phyloP scores from a whole-genome alignment of 805 yeast genomes.

The Kockiozyma suomiensis region DNA sequence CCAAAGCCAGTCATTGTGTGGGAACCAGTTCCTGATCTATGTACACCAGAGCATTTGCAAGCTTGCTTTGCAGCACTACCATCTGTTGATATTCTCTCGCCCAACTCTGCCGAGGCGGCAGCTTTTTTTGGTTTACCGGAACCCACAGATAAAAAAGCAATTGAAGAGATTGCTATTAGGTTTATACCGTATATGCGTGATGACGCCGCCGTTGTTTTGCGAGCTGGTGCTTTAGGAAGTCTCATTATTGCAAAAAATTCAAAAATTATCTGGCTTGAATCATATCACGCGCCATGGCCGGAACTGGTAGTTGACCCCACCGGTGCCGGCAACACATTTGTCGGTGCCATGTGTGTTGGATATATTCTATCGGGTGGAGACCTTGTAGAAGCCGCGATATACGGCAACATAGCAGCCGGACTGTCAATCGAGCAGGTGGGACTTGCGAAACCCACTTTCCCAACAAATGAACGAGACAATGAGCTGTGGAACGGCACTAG shows the following conservation, averaged over 20 bases:
- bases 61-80: conserved; percentile 46
- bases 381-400: conserved; percentile 55
- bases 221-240: conserved; percentile 81
- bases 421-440: conserved; percentile 81
- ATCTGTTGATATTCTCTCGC: conserved; percentile 65
- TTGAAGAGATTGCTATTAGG: conserved; percentile 50
- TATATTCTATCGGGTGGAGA: conserved; percentile 48
- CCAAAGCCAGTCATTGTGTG: conserved; percentile 53
- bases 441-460: conserved; percentile 42
- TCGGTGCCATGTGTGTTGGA: conserved; percentile 77
- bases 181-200: conserved; percentile 48
- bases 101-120: conserved; percentile 85
- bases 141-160: conserved; percentile 47
- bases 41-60: conserved; percentile 55
- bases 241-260: conserved; percentile 46
- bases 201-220: conserved; percentile 57
- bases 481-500: conserved; percentile 63
- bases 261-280: conserved; percentile 58
- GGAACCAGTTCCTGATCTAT: conserved; percentile 86
- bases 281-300: conserved; percentile 60
- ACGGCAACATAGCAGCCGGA: conserved; percentile 80
- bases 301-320: conserved; percentile 78
- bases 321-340: conserved; percentile 90
- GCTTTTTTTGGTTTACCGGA: conserved; percentile 53
- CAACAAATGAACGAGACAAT: conserved; percentile 30